phyloP scores from a whole-genome alignment of 441 rosid species.

The Pelargonium citronellum region DNA sequence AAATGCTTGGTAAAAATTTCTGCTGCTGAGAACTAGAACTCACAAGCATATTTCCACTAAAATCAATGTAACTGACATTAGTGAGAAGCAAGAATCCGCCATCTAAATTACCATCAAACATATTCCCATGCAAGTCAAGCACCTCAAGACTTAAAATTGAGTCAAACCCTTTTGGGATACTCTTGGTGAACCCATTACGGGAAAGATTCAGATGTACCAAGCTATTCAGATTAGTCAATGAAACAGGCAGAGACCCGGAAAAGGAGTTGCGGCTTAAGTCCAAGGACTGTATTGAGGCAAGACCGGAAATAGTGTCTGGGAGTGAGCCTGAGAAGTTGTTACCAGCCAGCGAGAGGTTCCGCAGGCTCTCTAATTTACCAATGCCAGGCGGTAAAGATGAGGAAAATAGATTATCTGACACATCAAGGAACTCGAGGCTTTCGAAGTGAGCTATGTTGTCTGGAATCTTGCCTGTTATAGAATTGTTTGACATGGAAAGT shows the following conservation, averaged over 20 bases:
- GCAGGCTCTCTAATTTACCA: conserved; percentile 56
- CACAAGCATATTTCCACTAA: conserved; percentile 63
- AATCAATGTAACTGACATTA: conserved; percentile 70
- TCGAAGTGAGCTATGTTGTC: conserved; percentile 50
- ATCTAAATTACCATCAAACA: conserved; percentile 65
- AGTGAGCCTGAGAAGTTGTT: conserved; percentile 83
- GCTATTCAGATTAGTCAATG: conserved; percentile 52
- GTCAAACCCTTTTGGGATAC: conserved; percentile 72
- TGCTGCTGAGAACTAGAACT: conserved; percentile 45
- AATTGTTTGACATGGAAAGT: conserved; percentile 84
- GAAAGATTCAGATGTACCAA: conserved; percentile 66
- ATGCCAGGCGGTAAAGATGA: conserved; percentile 51
- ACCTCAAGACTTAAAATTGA: conserved; percentile 54
- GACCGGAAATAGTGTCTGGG: conserved; percentile 63
- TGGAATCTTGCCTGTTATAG: conserved; percentile 64
- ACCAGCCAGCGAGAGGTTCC: conserved; percentile 71
- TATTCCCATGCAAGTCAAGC: conserved; percentile 79
- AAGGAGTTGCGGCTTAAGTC: conserved; percentile 81
- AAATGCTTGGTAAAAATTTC: conserved; percentile 71
- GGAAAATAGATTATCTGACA: conserved; percentile 71
- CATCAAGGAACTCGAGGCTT: conserved; percentile 69
- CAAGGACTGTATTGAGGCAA: conserved; percentile 61
- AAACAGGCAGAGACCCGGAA: conserved; percentile 57
- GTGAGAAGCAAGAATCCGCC: conserved; percentile 74
- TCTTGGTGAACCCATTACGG: conserved; percentile 51